Evolutionary conservation across 2,329 filamentous ascomycete species (phyloP).

Genomic region (Phyllosticta citriasiana): DNA sequence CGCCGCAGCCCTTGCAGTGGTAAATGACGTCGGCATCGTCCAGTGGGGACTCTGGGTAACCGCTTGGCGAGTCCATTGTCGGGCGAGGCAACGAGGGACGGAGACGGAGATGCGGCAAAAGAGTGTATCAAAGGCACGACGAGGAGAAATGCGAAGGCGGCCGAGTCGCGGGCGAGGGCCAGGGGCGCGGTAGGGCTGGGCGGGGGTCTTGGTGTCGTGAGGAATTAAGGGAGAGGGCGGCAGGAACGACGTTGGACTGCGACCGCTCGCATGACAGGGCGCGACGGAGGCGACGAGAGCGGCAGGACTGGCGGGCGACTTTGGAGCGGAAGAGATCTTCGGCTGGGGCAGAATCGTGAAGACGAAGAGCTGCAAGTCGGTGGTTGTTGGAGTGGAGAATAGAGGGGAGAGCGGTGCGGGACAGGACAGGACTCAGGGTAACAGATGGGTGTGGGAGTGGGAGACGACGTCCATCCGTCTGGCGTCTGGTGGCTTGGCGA

Average conservation of each 20-base stretch:
- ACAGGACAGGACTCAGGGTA: neutral
- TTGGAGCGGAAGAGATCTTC: too few species aligned
- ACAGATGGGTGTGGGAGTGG: neutral
- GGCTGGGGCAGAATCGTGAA: too few species aligned
- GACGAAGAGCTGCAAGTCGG: neutral
- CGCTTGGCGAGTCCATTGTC: slow-evolving; percentile 45
- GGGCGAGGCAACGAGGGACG: slow-evolving; percentile 3
- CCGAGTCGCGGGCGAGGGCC: neutral
- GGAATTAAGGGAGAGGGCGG: slow-evolving; percentile 7
- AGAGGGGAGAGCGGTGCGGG: neutral
- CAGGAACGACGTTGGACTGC: slow-evolving; percentile 1
- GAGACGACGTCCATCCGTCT: neutral
- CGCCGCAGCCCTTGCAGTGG: slow-evolving; percentile 55
- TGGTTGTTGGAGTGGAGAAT: neutral
- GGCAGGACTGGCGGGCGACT: neutral
- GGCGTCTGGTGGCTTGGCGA: neutral
- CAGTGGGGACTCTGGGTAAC: slow-evolving; percentile 43
- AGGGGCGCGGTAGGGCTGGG: slow-evolving; percentile 6
- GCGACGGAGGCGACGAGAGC: neutral
- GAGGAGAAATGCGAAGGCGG: neutral
- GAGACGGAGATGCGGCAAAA: neutral
- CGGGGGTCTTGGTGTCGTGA: neutral
- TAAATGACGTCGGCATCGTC: slow-evolving; percentile 39
- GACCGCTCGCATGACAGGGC: slow-evolving; percentile 10
- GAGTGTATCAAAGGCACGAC: neutral